Evolutionary conservation across 805 yeast genomes (phyloP), one percentile per base, ranked within the genome.

Genomic region (Vanderwaltozyma tropicalis): DNA sequence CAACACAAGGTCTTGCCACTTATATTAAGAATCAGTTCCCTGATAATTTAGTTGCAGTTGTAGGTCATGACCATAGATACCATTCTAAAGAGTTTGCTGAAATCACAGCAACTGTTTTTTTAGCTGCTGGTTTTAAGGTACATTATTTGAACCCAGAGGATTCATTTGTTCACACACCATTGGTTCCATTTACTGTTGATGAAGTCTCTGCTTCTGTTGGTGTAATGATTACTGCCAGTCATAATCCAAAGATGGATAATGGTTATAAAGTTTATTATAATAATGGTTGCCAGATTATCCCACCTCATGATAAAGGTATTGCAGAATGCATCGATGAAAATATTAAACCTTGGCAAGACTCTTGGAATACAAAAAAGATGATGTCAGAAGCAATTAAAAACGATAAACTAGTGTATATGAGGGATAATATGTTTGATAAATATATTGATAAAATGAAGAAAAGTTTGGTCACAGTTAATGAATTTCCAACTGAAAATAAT

Each of bases 281-380:
- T 9, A 89, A 89, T 55, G 97, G 96, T 4, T 89, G 96, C 58
- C 97, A 92, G 58, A 92, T 89, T 45, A 85, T 89, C 32, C 88
- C 95, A 2, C 97, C 98, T 0, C 86, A 80, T 52, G 97, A 92
- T 52, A 49, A 51, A 2, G 76, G 70, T 1, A 89, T 89, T 44
- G 87, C 95, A 17, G 42, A 56, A 2, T 52, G 67, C 2, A 89
- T 89, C 30, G 65, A 72, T 19, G 50, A 62, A 12, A 83, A 84
- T 50, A 60, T 84, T 42, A 57, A 46, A 3, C 89, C 94, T 0
- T 71, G 81, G 72, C 55, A 55, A 31, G 43, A 65, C 31, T 76
- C 74, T 19, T 71, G 77, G 74, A 63, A 73, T 39, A 58, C 68
- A 24, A 49, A 50, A 2, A 44, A 57, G 11, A 64, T 73, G 31